phyloP scores from a whole-genome alignment of 129 eudicot species.

The Helianthus annuus region DNA sequence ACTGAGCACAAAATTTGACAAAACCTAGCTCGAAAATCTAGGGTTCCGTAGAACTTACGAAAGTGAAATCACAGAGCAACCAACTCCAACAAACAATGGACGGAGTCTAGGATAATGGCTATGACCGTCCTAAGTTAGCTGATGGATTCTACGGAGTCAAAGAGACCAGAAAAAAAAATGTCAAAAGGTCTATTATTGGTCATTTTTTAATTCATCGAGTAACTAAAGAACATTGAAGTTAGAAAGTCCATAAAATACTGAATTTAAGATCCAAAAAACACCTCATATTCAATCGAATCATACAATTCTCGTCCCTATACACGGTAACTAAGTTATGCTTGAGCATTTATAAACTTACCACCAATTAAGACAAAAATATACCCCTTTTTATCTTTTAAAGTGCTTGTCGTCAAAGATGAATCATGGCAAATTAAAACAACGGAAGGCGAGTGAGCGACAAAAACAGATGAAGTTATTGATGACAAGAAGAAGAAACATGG shows the following conservation, averaged over 20 bases:
- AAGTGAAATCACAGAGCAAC: not conserved
- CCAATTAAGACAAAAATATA: not conserved
- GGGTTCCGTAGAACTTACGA: not conserved
- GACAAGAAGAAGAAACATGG: too few relatives aligned
- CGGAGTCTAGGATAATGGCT: constrained; percentile 20
- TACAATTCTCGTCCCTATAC: not conserved
- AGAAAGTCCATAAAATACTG: not conserved
- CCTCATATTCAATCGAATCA: not conserved
- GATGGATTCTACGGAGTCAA: constrained; percentile 84
- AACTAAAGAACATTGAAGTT: too few relatives aligned
- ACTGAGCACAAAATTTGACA: constrained; percentile 12
- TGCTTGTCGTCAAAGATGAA: not conserved
- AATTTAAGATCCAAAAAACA: not conserved
- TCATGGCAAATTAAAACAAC: not conserved
- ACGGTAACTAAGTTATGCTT: not conserved
- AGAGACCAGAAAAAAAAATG: constrained; percentile 61
- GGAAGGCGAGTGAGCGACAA: not conserved
- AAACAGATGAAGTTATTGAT: too few relatives aligned
- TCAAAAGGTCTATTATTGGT: constrained; percentile 48
- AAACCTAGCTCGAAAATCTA: constrained; percentile 4
- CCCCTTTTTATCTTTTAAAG: not conserved
- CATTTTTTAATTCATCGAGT: too few relatives aligned
- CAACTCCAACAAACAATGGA: constrained; percentile 18
- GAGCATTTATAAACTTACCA: not conserved
- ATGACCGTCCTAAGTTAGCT: constrained; percentile 52